phyloP scores from a whole-genome alignment of 345 rosid genomes.

The Boechera divaricarpa region DNA sequence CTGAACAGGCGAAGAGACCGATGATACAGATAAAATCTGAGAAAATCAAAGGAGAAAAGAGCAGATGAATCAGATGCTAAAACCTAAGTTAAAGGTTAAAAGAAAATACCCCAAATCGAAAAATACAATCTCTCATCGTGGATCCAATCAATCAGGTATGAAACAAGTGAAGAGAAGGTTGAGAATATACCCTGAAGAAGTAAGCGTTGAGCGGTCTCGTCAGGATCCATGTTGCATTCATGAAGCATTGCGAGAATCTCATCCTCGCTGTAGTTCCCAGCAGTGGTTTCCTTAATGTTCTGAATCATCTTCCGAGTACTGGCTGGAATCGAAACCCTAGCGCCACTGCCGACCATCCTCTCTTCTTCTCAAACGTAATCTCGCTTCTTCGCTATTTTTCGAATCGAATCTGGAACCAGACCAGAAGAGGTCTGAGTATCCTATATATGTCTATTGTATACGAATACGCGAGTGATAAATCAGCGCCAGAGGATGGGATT shows the following conservation, averaged over 20 bases:
- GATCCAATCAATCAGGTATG: constrained; percentile 41
- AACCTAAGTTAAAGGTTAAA: constrained; percentile 30
- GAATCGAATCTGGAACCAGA: constrained; percentile 39
- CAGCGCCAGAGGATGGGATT: constrained; percentile 43
- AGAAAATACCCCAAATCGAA: constrained; percentile 33
- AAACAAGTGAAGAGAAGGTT: not conserved
- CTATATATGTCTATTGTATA: constrained; percentile 14
- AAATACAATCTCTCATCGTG: constrained; percentile 5
- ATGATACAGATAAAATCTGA: constrained; percentile 12
- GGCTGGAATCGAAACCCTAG: constrained; percentile 76
- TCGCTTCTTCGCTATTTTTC: constrained; percentile 31
- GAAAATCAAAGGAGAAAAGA: not conserved
- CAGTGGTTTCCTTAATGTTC: constrained; percentile 74
- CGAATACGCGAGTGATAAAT: constrained; percentile 28
- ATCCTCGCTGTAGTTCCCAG: constrained; percentile 77
- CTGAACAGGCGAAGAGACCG: constrained; percentile 12
- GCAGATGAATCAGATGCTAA: constrained; percentile 39
- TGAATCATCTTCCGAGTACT: constrained; percentile 71
- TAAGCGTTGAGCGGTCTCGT: constrained; percentile 78
- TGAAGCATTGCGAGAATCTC: constrained; percentile 93
- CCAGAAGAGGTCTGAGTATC: constrained; percentile 22
- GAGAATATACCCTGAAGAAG: constrained; percentile 63
- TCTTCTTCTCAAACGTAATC: constrained; percentile 29
- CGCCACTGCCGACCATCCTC: constrained; percentile 77
- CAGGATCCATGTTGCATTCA: constrained; percentile 94